Evolutionary conservation across 352 stramenopile genomes (phyloP).

Genomic region (Salisapilia sapeloensis): DNA sequence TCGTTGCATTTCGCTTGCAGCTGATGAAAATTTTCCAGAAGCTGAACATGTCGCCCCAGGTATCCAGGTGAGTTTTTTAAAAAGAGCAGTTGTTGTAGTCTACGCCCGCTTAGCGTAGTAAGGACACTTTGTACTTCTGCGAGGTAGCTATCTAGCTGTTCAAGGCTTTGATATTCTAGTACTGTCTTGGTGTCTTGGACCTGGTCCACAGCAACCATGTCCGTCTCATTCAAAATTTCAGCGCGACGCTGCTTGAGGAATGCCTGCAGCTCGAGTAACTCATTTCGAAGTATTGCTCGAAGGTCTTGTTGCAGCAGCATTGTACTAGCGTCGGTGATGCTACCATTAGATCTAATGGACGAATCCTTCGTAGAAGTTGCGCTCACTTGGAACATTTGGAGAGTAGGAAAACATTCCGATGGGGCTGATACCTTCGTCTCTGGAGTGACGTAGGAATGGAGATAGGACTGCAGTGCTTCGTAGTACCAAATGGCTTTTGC

Average conservation of each 20-base stretch:
- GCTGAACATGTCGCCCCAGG: slow-evolving; percentile 48
- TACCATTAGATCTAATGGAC: slow-evolving; percentile 8
- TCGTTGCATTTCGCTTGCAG: slow-evolving; percentile 53
- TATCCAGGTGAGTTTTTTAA: slow-evolving; percentile 62
- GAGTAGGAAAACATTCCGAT: too few species aligned
- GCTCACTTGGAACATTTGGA: too few species aligned
- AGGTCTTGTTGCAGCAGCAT: too few species aligned
- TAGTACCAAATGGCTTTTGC: slow-evolving; percentile 35
- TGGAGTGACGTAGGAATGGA: slow-evolving; percentile 31
- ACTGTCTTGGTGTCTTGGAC: slow-evolving; percentile 41
- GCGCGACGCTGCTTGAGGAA: slow-evolving; percentile 39
- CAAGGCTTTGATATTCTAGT: slow-evolving; percentile 46
- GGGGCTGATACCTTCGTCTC: too few species aligned
- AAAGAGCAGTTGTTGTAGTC: slow-evolving; percentile 55
- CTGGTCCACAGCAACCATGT: slow-evolving; percentile 54
- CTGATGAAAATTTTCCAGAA: slow-evolving; percentile 49
- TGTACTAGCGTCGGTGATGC: too few species aligned
- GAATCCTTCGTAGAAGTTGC: background rate
- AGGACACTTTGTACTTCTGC: slow-evolving; percentile 19
- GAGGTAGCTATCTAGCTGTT: slow-evolving; percentile 22
- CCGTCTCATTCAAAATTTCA: slow-evolving; percentile 18
- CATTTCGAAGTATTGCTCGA: slow-evolving; percentile 39
- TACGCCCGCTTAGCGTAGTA: slow-evolving; percentile 33
- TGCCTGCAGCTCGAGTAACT: slow-evolving; percentile 49
- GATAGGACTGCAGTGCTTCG: slow-evolving; percentile 37